These are phyloP conservation scores for Tolypocladium pustulatum DNA, from an alignment of 2,329 filamentous ascomycete genomes.

Conservation along the genomic window DNA sequence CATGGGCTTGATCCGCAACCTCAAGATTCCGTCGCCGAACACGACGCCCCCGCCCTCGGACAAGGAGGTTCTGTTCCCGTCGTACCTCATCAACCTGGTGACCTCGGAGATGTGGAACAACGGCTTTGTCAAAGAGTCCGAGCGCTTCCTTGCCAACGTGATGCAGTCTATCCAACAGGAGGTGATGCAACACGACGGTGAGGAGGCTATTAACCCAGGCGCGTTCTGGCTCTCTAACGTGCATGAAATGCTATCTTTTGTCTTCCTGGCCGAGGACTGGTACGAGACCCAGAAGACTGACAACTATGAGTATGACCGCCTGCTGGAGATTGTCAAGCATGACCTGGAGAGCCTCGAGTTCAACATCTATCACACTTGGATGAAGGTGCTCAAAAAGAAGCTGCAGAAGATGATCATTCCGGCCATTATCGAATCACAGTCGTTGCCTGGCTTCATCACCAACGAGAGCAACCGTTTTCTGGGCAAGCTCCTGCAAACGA, in stretches of 20 bases:
- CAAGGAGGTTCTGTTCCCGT: constrained; percentile 97
- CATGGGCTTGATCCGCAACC: constrained; percentile 87
- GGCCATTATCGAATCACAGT: constrained; percentile 97
- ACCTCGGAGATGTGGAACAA: constrained; percentile 99
- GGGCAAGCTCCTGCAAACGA: constrained; percentile 87
- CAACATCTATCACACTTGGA: constrained; percentile 99
- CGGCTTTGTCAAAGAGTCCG: constrained; percentile 97
- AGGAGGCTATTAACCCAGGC: constrained; percentile 92
- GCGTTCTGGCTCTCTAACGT: constrained; percentile 99
- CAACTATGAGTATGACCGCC: constrained; percentile 96
- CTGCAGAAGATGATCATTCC: constrained; percentile 99
- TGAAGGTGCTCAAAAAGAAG: constrained; percentile 99
- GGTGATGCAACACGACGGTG: constrained; percentile 97
- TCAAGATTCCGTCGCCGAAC: constrained; percentile 88
- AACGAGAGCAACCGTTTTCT: constrained; percentile 98
- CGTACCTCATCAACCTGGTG: constrained; percentile 96
- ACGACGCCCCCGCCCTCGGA: constrained; percentile 85
- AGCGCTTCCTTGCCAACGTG: constrained; percentile 95
- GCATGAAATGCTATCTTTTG: constrained; percentile 98
- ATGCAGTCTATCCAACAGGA: constrained; percentile 99
- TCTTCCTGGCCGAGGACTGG: constrained; percentile 98
- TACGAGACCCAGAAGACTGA: constrained; percentile 99
- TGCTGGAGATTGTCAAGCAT: constrained; percentile 98
- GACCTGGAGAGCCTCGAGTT: constrained; percentile 97
- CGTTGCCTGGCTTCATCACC: constrained; percentile 93